Percentiles rank a stretch among this genome's conserved stretches.
phyloP scores from a whole-genome alignment of 345 rosid genomes.

The Corchorus olitorius region DNA sequence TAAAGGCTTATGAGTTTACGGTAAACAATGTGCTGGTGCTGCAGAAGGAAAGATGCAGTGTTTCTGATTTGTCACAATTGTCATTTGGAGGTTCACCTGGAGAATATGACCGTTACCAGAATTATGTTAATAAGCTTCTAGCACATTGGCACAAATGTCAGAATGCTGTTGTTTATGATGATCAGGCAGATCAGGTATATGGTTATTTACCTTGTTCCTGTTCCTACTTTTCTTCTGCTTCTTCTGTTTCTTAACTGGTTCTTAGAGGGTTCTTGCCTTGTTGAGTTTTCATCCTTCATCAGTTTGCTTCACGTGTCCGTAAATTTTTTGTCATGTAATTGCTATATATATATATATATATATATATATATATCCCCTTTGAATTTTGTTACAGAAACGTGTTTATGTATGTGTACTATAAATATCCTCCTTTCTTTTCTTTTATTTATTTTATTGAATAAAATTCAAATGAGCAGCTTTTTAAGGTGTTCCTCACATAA shows the following conservation, averaged over 20 bases:
- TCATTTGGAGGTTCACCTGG: conserved; percentile 27
- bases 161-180: conserved; percentile 46
- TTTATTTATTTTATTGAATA: not conserved
- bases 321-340: not conserved
- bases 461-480: not conserved
- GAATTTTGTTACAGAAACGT: not conserved
- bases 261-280: not conserved
- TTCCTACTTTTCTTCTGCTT: not conserved
- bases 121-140: conserved; percentile 31
- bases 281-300: not conserved
- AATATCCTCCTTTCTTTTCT: not conserved
- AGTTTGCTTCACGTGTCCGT: not conserved
- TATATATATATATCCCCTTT: too few relatives aligned
- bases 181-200: conserved; percentile 33
- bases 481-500: not conserved
- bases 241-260: conserved; percentile 2
- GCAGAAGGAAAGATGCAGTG: conserved; percentile 11
- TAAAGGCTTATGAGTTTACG: not conserved
- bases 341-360: too few relatives aligned
- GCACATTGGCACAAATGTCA: conserved; percentile 31
- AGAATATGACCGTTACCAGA: conserved; percentile 3
- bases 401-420: not conserved
- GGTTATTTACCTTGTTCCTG: not conserved
- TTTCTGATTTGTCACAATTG: conserved; percentile 29
- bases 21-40: not conserved